Base-by-base conservation (phyloP, 441 rosid species). In the Croton laevigatus region DNA sequence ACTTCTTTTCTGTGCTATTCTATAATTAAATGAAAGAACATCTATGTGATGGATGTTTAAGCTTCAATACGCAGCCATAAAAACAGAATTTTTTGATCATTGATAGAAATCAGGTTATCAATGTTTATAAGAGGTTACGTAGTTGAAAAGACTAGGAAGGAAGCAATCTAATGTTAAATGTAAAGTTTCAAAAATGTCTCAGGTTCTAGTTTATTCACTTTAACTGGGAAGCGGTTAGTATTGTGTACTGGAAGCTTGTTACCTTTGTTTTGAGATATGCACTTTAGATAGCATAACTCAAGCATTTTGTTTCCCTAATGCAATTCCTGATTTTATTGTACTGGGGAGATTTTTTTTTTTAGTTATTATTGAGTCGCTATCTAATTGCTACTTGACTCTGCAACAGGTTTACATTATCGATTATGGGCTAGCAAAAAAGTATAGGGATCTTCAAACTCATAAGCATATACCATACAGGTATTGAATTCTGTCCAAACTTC, bases 401-500 rank as follows among this genome's bases (percentile, higher is more conserved):
- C 68, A 11, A 23, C 85, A 93, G 97, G 97, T 93, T 60, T 93
- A 89, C 79, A 67, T 88, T 73, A 93, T 93, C 72, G 98, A 93
- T 70, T 93, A 87, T 80, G 97, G 98, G 62, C 97, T 93, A 73
- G 98, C 93, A 20, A 93, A 93, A 84, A 93, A 89, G 84, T 93
- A 86, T 75, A 84, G 91, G 80, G 98, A 93, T 86, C 95, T 89
- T 81, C 98, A 91, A 79, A 91, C 98, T 45, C 96, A 88, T 75
- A 89, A 88, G 87, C 98, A 93, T 83, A 93, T 93, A 69, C 94
- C 98, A 6, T 93, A 93, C 79, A 87, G 96, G 98, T 91, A 78
- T 60, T 32, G 32, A 42, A 53, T 36, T 17, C 3, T 27, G 34
- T 54, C 27, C 19, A 71, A 52, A 40, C 40, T 38, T 42, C 10